Evolutionary conservation across 345 rosid species (phyloP).

Genomic region (Aethionema arabicum): DNA sequence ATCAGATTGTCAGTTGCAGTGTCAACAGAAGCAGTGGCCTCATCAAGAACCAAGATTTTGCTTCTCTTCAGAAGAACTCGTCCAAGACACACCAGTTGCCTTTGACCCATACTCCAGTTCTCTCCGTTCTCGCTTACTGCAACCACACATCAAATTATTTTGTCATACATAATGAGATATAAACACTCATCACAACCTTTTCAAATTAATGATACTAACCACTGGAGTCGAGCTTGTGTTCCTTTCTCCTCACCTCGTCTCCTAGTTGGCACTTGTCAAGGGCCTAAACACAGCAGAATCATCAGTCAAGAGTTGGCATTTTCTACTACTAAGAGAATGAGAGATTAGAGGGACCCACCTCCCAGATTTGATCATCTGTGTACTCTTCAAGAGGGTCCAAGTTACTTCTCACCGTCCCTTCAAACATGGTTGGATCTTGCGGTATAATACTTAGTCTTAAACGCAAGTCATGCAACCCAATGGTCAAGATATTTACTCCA

Average conservation of each 20-base stretch:
- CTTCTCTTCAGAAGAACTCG: slow-evolving; percentile 78
- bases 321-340: neutral
- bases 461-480: slow-evolving; percentile 82
- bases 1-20: slow-evolving; percentile 82
- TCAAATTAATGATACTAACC: slow-evolving; percentile 33
- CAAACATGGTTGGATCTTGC: slow-evolving; percentile 95
- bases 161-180: too few species aligned
- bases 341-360: slow-evolving; percentile 46
- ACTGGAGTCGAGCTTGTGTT: slow-evolving; percentile 61
- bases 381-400: slow-evolving; percentile 88
- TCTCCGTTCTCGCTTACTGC: slow-evolving; percentile 82
- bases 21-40: slow-evolving; percentile 91
- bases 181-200: too few species aligned
- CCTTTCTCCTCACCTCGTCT: slow-evolving; percentile 80
- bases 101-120: slow-evolving; percentile 96
- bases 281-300: slow-evolving; percentile 45
- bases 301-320: slow-evolving; percentile 8
- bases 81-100: slow-evolving; percentile 81
- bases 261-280: slow-evolving; percentile 94
- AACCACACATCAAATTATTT: neutral
- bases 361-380: slow-evolving; percentile 83
- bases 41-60: slow-evolving; percentile 78
- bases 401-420: slow-evolving; percentile 81
- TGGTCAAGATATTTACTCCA: slow-evolving; percentile 54
- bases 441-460: slow-evolving; percentile 82